Conservation (phyloP, 2,329 filamentous ascomycete species). For the Cladosporium oxysporum region DNA sequence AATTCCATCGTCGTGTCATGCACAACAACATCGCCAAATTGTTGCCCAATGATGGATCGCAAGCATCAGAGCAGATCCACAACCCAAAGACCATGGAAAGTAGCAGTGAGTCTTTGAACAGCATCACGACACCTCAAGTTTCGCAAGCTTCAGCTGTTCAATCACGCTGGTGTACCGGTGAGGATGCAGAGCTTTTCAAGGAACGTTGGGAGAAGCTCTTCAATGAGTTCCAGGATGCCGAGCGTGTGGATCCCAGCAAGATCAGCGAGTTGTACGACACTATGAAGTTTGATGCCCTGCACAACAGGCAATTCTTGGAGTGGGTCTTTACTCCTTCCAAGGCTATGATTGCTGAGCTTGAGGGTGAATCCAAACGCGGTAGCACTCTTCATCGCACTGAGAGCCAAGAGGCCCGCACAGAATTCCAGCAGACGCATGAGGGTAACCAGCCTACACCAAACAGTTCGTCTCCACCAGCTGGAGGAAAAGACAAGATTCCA, state of each 20-base stretch:
- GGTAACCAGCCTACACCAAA: constrained; percentile 24
- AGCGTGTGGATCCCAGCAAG: constrained; percentile 98
- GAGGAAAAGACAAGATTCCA: constrained; percentile 18
- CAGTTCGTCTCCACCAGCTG: constrained; percentile 13
- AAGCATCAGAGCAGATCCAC: constrained; percentile 57
- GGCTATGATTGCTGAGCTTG: constrained; percentile 68
- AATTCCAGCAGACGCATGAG: constrained; percentile 36
- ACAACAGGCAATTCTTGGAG: constrained; percentile 94
- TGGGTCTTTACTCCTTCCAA: constrained; percentile 93
- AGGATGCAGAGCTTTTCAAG: constrained; percentile 90
- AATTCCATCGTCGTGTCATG: constrained; percentile 95
- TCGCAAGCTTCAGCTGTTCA: constrained; percentile 61
- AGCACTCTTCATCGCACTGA: constrained; percentile 33
- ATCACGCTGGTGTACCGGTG: constrained; percentile 91
- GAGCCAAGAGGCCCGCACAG: constrained; percentile 34
- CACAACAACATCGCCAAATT: constrained; percentile 87
- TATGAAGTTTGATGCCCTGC: constrained; percentile 98
- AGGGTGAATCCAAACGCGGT: constrained; percentile 19
- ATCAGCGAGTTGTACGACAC: constrained; percentile 98
- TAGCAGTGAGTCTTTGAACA: constrained; percentile 17
- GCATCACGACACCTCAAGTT: constrained; percentile 17
- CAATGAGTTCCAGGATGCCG: constrained; percentile 90
- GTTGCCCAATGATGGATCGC: constrained; percentile 60
- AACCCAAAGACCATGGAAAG: constrained; percentile 53
- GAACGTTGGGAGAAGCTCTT: constrained; percentile 99